These are phyloP conservation scores for Podospora pseudoanserina DNA, from an alignment of 495 filamentous ascomycete species.

Conservation along the genomic window DNA sequence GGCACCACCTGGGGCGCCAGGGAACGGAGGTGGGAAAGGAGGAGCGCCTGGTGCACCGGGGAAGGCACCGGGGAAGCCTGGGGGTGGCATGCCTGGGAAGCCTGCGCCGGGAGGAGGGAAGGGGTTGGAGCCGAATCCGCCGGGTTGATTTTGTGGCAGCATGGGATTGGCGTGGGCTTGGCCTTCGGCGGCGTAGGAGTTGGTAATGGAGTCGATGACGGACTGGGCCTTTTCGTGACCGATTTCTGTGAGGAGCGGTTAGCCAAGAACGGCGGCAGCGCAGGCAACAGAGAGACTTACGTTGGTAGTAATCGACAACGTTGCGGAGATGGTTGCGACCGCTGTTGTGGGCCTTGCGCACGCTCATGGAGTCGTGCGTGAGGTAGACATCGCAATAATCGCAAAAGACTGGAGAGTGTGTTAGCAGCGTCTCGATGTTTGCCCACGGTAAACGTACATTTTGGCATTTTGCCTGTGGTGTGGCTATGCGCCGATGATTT, in stretches of 20 bases:
- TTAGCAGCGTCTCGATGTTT: slow-evolving; percentile 16
- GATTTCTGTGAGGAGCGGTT: slow-evolving; percentile 61
- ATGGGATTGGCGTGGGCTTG: slow-evolving; percentile 81
- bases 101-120: slow-evolving; percentile 42
- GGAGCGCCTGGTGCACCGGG: slow-evolving; percentile 29
- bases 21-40: slow-evolving; percentile 26
- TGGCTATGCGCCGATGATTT: not conserved
- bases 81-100: slow-evolving; percentile 41
- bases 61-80: slow-evolving; percentile 34
- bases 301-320: slow-evolving; percentile 97
- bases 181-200: slow-evolving; percentile 89
- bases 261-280: slow-evolving; percentile 6
- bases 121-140: slow-evolving; percentile 46
- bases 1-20: not conserved
- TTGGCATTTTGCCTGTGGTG: slow-evolving; percentile 35
- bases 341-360: slow-evolving; percentile 96
- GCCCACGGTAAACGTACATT: slow-evolving; percentile 31
- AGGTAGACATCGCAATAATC: slow-evolving; percentile 99
- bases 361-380: slow-evolving; percentile 99
- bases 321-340: slow-evolving; percentile 96
- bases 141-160: slow-evolving; percentile 57
- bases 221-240: slow-evolving; percentile 97
- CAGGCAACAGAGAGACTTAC: slow-evolving; percentile 45
- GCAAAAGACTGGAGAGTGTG: slow-evolving; percentile 53
- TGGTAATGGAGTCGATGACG: slow-evolving; percentile 96